Evolutionary conservation across 1,139 yeast genomes (phyloP).

Genomic region (Taphrina flavorubra): DNA sequence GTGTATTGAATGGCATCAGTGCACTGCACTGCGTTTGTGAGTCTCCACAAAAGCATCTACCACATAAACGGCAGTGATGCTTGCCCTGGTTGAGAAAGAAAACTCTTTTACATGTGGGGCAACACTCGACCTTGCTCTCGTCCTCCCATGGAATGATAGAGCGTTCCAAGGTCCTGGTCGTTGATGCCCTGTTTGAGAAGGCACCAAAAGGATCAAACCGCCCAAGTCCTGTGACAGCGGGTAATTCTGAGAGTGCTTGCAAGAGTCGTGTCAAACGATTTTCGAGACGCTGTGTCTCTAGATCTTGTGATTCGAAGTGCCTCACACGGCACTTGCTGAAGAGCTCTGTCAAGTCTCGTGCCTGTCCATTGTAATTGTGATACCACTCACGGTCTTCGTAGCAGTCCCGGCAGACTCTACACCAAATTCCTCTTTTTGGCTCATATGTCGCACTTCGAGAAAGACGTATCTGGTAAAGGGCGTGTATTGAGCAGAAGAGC

Average conservation of each 20-base stretch:
- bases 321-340: conserved; percentile 52
- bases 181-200: conserved; percentile 41
- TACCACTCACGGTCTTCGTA: conserved; percentile 64
- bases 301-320: conserved; percentile 45
- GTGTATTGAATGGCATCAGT: conserved; percentile 8
- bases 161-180: conserved; percentile 55
- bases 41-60: conserved; percentile 79
- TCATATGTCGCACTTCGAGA: conserved; percentile 58
- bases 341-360: conserved; percentile 57
- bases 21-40: conserved; percentile 65
- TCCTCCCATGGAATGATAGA: conserved; percentile 72
- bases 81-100: conserved; percentile 70
- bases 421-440: conserved; percentile 65
- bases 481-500: conserved; percentile 70
- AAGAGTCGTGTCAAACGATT: conserved; percentile 64
- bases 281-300: conserved; percentile 58
- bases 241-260: conserved; percentile 46
- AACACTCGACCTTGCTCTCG: conserved; percentile 59
- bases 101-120: conserved; percentile 66
- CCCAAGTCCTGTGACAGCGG: conserved; percentile 8
- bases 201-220: conserved; percentile 12
- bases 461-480: conserved; percentile 60
- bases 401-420: conserved; percentile 71
- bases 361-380: conserved; percentile 53
- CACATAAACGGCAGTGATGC: conserved; percentile 90